Conservation (phyloP, 352 stramenopile genomes). For the Globisporangium okanoganense region DNA sequence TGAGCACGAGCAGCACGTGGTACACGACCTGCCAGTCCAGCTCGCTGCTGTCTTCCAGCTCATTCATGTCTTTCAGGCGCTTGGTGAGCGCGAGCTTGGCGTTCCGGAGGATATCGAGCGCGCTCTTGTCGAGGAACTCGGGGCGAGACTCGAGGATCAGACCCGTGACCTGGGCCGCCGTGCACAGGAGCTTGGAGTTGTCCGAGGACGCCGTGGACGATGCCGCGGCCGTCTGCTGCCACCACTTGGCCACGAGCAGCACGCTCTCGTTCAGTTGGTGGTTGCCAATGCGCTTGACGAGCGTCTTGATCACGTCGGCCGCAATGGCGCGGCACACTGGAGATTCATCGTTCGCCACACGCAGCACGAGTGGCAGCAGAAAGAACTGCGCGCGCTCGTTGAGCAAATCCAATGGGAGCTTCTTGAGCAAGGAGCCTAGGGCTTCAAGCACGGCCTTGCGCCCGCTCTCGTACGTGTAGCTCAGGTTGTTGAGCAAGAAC, state of each 20-base stretch:
- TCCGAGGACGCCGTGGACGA: slow-evolving; percentile 5
- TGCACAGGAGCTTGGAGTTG: slow-evolving; percentile 63
- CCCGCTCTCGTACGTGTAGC: slow-evolving; percentile 94
- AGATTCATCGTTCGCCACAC: slow-evolving; percentile 94
- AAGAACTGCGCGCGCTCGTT: slow-evolving; percentile 93
- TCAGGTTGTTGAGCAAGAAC: slow-evolving; percentile 94
- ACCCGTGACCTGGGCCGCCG: slow-evolving; percentile 69
- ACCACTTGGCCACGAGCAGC: slow-evolving; percentile 88
- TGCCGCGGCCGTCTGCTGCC: slow-evolving; percentile 24
- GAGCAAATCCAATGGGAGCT: slow-evolving; percentile 90
- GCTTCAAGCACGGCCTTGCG: slow-evolving; percentile 89
- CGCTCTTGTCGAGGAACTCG: slow-evolving; percentile 72
- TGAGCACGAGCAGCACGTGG: slow-evolving; percentile 59
- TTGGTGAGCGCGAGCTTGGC: slow-evolving; percentile 32
- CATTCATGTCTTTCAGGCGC: slow-evolving; percentile 34
- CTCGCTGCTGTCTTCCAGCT: slow-evolving; percentile 31
- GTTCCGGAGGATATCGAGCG: slow-evolving; percentile 35
- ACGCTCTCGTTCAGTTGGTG: slow-evolving; percentile 89
- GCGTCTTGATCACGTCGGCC: slow-evolving; percentile 68
- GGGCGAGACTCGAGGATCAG: slow-evolving; percentile 70
- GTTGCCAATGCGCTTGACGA: slow-evolving; percentile 89
- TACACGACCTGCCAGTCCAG: slow-evolving; percentile 65
- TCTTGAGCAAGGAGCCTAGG: slow-evolving; percentile 86
- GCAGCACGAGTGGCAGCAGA: slow-evolving; percentile 94
- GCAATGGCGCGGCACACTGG: slow-evolving; percentile 85